Percentiles rank a stretch among this genome's conserved stretches.
These are phyloP conservation scores for Camptophora hylomeconis DNA, from an alignment of 2,329 filamentous ascomycete genomes.

Conservation along the genomic window DNA sequence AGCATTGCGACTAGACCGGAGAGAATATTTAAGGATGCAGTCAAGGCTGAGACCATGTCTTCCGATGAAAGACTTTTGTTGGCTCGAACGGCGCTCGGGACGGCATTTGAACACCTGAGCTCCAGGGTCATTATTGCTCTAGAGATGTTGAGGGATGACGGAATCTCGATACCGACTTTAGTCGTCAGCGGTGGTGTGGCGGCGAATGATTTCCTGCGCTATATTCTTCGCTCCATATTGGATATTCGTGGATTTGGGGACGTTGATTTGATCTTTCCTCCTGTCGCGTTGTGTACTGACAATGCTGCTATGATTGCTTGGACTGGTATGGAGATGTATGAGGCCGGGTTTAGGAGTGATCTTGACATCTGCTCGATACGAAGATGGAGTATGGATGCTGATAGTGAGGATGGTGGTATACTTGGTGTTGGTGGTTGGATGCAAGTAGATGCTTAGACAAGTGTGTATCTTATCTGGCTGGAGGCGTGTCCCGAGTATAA, in stretches of 20 bases:
- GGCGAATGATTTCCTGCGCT: conserved; percentile 64
- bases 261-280: conserved; percentile 60
- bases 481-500: too few species aligned
- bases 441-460: conserved; percentile 6
- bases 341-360: conserved; percentile 56
- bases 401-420: conserved; percentile 50
- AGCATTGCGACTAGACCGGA: conserved; percentile 55
- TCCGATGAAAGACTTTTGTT: conserved; percentile 53
- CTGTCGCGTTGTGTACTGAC: conserved; percentile 68
- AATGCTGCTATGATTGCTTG: conserved; percentile 98
- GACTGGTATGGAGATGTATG: conserved; percentile 85
- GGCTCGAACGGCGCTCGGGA: conserved; percentile 60
- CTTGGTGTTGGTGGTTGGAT: conserved; percentile 46
- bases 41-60: conserved; percentile 18
- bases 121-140: conserved; percentile 61
- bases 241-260: conserved; percentile 51
- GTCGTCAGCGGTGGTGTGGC: conserved; percentile 88
- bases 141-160: conserved; percentile 23
- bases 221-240: conserved; percentile 49
- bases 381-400: conserved; percentile 63
- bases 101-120: conserved; percentile 77
- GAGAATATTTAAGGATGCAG: conserved; percentile 35
- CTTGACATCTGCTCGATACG: conserved; percentile 47
- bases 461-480: too few species aligned
- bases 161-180: conserved; percentile 41